These are phyloP conservation scores for Alternaria novae-zelandiae DNA, from an alignment of 2,329 filamentous ascomycete species.

Conservation along the genomic window DNA sequence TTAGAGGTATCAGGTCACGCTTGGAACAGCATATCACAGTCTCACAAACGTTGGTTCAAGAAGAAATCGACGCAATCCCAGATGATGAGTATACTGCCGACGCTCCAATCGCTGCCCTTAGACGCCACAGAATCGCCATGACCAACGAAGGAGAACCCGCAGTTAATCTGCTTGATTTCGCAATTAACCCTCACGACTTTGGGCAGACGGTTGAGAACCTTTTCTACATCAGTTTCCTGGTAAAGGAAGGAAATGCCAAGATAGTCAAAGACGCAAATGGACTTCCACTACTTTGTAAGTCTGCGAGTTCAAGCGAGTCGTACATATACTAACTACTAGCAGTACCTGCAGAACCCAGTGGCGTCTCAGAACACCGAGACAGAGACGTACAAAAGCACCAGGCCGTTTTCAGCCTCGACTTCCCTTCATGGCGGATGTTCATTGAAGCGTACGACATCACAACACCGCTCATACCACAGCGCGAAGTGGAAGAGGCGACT, in stretches of 20 bases:
- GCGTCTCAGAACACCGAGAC: slow-evolving; percentile 61
- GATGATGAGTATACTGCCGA: slow-evolving; percentile 43
- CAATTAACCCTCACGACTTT: slow-evolving; percentile 88
- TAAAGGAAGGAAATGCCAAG: slow-evolving; percentile 80
- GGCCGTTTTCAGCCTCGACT: slow-evolving; percentile 87
- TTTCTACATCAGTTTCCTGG: slow-evolving; percentile 94
- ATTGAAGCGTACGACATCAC: slow-evolving; percentile 77
- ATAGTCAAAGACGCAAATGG: slow-evolving; percentile 75
- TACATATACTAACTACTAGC: slow-evolving; percentile 14
- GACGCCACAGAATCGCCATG: slow-evolving; percentile 66
- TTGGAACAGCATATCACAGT: slow-evolving; percentile 55
- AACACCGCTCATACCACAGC: slow-evolving; percentile 84
- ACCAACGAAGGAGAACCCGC: slow-evolving; percentile 63
- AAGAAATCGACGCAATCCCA: slow-evolving; percentile 37
- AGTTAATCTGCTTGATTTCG: slow-evolving; percentile 82
- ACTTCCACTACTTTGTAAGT: slow-evolving; percentile 81
- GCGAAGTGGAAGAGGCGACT: slow-evolving; percentile 49
- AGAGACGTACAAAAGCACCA: slow-evolving; percentile 69
- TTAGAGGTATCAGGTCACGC: slow-evolving; percentile 72
- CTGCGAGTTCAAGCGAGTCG: background rate
- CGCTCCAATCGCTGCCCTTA: slow-evolving; percentile 62
- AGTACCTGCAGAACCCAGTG: slow-evolving; percentile 56
- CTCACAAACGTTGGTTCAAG: slow-evolving; percentile 51
- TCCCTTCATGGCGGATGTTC: slow-evolving; percentile 79
- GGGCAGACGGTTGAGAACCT: slow-evolving; percentile 96